Evolutionary conservation across 2,329 filamentous ascomycete genomes (phyloP).

Genomic region (Trichoderma breve): DNA sequence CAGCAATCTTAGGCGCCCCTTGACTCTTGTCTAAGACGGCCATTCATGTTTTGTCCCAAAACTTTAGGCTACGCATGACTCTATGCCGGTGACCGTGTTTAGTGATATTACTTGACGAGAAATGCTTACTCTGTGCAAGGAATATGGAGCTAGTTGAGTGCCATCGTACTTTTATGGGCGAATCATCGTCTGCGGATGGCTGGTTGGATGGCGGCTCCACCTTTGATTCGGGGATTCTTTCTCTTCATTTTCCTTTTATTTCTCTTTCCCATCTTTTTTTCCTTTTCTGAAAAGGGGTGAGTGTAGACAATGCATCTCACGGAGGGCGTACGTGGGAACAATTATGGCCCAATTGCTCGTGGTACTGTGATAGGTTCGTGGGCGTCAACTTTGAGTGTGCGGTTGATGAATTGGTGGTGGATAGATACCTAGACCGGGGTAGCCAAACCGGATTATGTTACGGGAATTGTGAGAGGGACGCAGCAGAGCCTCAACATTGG

Average conservation of each 20-base stretch:
- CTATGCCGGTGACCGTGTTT: not conserved
- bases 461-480: not conserved
- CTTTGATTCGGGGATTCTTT: not conserved
- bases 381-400: not conserved
- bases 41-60: not conserved
- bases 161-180: not conserved
- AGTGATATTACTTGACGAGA: not conserved
- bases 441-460: not conserved
- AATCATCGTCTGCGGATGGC: not conserved
- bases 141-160: not conserved
- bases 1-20: not conserved
- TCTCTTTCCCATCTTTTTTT: not conserved
- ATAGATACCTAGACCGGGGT: not conserved
- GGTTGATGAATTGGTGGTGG: not conserved
- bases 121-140: slow-evolving; percentile 5
- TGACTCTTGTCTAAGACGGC: not conserved
- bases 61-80: not conserved
- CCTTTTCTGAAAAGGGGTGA: not conserved
- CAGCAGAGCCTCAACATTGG: not conserved
- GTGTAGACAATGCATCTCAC: not conserved
- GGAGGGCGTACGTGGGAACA: not conserved
- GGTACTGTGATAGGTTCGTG: not conserved
- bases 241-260: not conserved
- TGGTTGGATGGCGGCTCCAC: not conserved
- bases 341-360: not conserved